Evolutionary conservation across 2,329 filamentous ascomycete genomes (phyloP).

Genomic region (Hypomyces perniciosus): DNA sequence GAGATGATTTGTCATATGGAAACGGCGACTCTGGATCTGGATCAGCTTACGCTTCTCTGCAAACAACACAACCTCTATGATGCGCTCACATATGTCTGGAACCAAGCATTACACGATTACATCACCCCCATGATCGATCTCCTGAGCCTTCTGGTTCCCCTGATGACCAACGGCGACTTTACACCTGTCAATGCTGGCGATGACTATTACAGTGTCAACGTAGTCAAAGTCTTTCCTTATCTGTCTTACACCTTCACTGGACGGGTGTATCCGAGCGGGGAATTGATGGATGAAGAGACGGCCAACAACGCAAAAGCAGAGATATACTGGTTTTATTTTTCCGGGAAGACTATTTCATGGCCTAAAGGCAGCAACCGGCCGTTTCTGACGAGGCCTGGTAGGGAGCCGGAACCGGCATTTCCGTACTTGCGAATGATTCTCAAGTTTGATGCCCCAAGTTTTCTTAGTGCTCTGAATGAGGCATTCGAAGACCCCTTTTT

Average conservation of each 20-base stretch:
- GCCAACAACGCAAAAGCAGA: slow-evolving; percentile 75
- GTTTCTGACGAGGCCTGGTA: slow-evolving; percentile 54
- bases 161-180: slow-evolving; percentile 52
- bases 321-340: slow-evolving; percentile 91
- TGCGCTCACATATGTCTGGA: slow-evolving; percentile 95
- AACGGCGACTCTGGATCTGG: slow-evolving; percentile 84
- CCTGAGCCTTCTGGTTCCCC: slow-evolving; percentile 57
- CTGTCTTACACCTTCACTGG: slow-evolving; percentile 87
- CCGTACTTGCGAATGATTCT: slow-evolving; percentile 80
- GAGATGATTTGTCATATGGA: slow-evolving; percentile 93
- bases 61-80: slow-evolving; percentile 91
- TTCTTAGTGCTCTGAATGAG: slow-evolving; percentile 92
- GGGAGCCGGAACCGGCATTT: slow-evolving; percentile 65
- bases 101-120: slow-evolving; percentile 80
- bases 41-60: slow-evolving; percentile 85
- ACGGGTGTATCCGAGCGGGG: slow-evolving; percentile 83
- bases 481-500: slow-evolving; percentile 93
- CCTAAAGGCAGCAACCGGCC: slow-evolving; percentile 56
- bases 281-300: slow-evolving; percentile 63
- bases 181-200: slow-evolving; percentile 50
- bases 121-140: slow-evolving; percentile 86
- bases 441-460: slow-evolving; percentile 83
- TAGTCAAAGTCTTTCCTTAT: slow-evolving; percentile 90
- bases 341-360: slow-evolving; percentile 71
- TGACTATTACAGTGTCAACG: slow-evolving; percentile 61